Evolutionary conservation across 805 yeast species (phyloP).

Genomic region (Starmerella ratchasimensis): DNA sequence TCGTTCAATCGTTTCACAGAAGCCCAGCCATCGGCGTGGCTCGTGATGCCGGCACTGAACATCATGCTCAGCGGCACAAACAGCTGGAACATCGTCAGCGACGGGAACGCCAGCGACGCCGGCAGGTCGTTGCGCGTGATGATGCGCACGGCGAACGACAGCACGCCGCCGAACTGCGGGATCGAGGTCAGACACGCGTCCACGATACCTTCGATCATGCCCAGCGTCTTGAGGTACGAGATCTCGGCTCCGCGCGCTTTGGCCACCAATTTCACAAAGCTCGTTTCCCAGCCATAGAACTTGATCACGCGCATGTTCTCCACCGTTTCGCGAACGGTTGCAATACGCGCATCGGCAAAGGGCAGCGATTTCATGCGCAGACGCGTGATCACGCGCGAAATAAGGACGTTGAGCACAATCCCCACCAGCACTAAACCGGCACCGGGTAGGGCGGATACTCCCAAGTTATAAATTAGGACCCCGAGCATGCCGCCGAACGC

Average conservation of each 20-base stretch:
- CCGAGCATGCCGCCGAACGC: conserved; percentile 38
- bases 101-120: conserved; percentile 57
- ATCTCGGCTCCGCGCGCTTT: conserved; percentile 51
- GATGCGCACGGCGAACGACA: conserved; percentile 37
- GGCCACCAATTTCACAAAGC: conserved; percentile 47
- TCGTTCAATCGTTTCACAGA: conserved; percentile 20
- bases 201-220: conserved; percentile 46
- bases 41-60: conserved; percentile 35
- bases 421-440: conserved; percentile 35
- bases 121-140: conserved; percentile 32
- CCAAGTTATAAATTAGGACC: conserved; percentile 51
- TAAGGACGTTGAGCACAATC: conserved; percentile 30
- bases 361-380: conserved; percentile 45
- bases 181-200: conserved; percentile 54
- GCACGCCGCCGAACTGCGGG: conserved; percentile 60
- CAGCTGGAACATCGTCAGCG: conserved; percentile 55
- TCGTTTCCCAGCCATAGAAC: conserved; percentile 82
- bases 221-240: conserved; percentile 45
- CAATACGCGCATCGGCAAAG: conserved; percentile 65
- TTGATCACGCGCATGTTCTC: conserved; percentile 70
- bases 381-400: conserved; percentile 40
- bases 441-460: conserved; percentile 63
- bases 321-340: conserved; percentile 62
- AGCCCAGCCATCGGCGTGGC: conserved; percentile 31
- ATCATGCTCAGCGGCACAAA: conserved; percentile 54